Evolutionary conservation across 208 protist species (phyloP), one percentile per base, ranked within the genome.

Genomic region (Phytomonas sp.): DNA sequence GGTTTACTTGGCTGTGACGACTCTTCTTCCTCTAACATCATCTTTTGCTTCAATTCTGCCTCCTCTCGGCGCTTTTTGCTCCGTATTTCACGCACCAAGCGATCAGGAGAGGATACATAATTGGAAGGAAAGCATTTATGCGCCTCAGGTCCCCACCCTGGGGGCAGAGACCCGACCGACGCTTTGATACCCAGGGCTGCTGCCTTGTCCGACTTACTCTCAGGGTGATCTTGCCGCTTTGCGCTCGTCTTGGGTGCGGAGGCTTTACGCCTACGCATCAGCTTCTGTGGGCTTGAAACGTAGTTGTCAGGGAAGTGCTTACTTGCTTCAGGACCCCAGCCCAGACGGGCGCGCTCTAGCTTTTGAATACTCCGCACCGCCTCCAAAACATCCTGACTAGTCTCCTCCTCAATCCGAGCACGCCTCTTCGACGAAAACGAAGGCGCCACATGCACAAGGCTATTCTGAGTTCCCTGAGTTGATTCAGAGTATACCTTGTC

Each of bases 261-360:
- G n/a, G 36, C 62, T 40, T 66, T 56, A 62, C 66, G 51, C n/a
- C 62, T n/a, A 34, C 81, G 81, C 59, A 75, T 72, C 2, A 84
- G 76, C 74, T 84, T 85, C 63, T 87, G 80, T 0, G 88, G 88
- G 6, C 75, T 80, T 28, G 80, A 71, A 13, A 91, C 77, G 75
- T 89, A 92, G 75, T 92, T 95, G 4, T 69, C 68, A n/a, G 84
- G 60, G 66, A 92, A 92, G 56, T 72, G 61, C 66, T 87, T 87
- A 65, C 88, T 75, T 43, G 86, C 86, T 63, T 90, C 82, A 2
- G 82, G 82, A n/a, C 85, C 85, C 84, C 87, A 92, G 0, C 81
- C 79, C 15, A 83, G 68, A 34, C 75, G 66, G 46, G 68, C 74
- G 28, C 65, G 43, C 23, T 74, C 73, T 61, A 23, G 20, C n/a